Percentiles rank a stretch among this genome's conserved stretches.
Evolutionary conservation across 768 basidiomycete genomes (phyloP).

Genomic region (Russula ochroleuca): DNA sequence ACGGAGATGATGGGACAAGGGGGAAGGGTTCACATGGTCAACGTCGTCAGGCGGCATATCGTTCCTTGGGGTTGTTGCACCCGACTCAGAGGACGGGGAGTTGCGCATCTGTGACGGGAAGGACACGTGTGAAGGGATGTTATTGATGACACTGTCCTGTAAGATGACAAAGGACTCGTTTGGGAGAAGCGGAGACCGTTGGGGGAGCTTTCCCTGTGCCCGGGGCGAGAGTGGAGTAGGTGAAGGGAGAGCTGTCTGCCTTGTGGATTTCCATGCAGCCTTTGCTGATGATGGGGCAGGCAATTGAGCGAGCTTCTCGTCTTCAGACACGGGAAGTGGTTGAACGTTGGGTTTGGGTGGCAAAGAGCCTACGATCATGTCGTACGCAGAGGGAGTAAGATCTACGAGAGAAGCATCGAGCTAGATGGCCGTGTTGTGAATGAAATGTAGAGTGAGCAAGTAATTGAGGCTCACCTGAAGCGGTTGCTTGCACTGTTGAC

Average conservation of each 20-base stretch:
- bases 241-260: conserved; percentile 36
- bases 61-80: conserved; percentile 32
- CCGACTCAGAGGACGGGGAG: conserved; percentile 38
- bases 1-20: conserved; percentile 72
- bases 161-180: conserved; percentile 90
- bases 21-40: conserved; percentile 60
- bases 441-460: background rate
- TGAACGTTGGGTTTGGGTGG: conserved; percentile 50
- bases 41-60: conserved; percentile 44
- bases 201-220: conserved; percentile 57
- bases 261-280: conserved; percentile 59
- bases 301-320: conserved; percentile 45
- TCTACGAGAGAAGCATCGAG: conserved; percentile 90
- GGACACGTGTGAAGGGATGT: conserved; percentile 55
- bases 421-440: conserved; percentile 34
- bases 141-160: conserved; percentile 74
- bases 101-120: conserved; percentile 45
- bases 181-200: conserved; percentile 51
- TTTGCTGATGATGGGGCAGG: conserved; percentile 51
- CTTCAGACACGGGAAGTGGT: conserved; percentile 38
- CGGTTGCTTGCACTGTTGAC: conserved; percentile 90
- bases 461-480: conserved; percentile 54
- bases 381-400: conserved; percentile 81
- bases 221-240: conserved; percentile 46
- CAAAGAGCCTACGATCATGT: conserved; percentile 70